Conservation (phyloP, 495 filamentous ascomycete genomes). For the Aspergillus asperescens region DNA sequence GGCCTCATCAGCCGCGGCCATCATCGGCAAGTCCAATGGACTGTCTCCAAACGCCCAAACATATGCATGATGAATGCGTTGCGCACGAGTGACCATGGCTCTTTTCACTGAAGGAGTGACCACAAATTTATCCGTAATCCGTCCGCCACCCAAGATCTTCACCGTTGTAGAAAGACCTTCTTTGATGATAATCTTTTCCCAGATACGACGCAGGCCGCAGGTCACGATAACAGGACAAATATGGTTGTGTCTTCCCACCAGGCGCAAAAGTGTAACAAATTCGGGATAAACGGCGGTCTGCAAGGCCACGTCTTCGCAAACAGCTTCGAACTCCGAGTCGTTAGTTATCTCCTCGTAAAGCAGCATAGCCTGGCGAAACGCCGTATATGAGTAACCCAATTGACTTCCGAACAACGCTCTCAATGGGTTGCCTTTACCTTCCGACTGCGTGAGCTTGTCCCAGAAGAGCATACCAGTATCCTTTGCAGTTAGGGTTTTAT, state of each 20-base stretch:
- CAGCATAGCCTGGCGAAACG: constrained; percentile 53
- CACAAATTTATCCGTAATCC: constrained; percentile 45
- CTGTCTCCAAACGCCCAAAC: constrained; percentile 63
- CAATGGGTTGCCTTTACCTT: constrained; percentile 26
- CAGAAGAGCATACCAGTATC: constrained; percentile 56
- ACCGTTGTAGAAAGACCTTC: constrained; percentile 42
- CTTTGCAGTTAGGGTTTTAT: constrained; percentile 50
- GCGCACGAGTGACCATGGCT: constrained; percentile 40
- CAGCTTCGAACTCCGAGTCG: constrained; percentile 40
- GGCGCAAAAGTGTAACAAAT: constrained; percentile 41
- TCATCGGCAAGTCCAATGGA: constrained; percentile 55
- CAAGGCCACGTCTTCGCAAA: constrained; percentile 46
- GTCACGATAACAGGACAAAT: constrained; percentile 53
- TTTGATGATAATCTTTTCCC: constrained; percentile 50
- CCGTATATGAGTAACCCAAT: constrained; percentile 50
- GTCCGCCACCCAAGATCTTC: constrained; percentile 52
- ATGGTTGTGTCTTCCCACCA: constrained; percentile 29
- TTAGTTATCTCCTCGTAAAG: constrained; percentile 48
- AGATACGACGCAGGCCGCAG: constrained; percentile 52
- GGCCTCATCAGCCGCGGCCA: constrained; percentile 49
- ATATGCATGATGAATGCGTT: constrained; percentile 26
- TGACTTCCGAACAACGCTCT: constrained; percentile 46
- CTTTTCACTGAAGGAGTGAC: constrained; percentile 51
- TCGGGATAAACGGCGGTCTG: constrained; percentile 46
- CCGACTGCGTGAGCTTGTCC: constrained; percentile 23